Conservation (phyloP, 306 rosid genomes). For the apple (Malus domestica) region ASM211411v1 NC_041800.1:32227733-32228232, state of each 20-base stretch:
- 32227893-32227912: conserved; percentile 12
- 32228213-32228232: not conserved
- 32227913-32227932: conserved; percentile 10
- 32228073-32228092: conserved; percentile 68
- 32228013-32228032: conserved; percentile 59
- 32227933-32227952: conserved; percentile 1
- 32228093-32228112: conserved; percentile 53
- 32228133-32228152: conserved; percentile 59
- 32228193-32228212: not conserved
- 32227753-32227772: conserved; percentile 64
- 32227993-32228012: conserved; percentile 27
- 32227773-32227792: conserved; percentile 80
- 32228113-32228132: conserved; percentile 62
- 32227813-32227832: conserved; percentile 76
- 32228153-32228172: conserved; percentile 6
- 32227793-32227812: conserved; percentile 57
- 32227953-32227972: not conserved
- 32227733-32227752: conserved; percentile 93
- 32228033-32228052: conserved; percentile 44
- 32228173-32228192: not conserved
- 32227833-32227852: conserved; percentile 73
- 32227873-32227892: conserved; percentile 86
- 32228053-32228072: conserved; percentile 66
- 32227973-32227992: not conserved
- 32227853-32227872: conserved; percentile 69